Conservation (phyloP, 352 stramenopile genomes). For the Phytopythium montanum region DNA sequence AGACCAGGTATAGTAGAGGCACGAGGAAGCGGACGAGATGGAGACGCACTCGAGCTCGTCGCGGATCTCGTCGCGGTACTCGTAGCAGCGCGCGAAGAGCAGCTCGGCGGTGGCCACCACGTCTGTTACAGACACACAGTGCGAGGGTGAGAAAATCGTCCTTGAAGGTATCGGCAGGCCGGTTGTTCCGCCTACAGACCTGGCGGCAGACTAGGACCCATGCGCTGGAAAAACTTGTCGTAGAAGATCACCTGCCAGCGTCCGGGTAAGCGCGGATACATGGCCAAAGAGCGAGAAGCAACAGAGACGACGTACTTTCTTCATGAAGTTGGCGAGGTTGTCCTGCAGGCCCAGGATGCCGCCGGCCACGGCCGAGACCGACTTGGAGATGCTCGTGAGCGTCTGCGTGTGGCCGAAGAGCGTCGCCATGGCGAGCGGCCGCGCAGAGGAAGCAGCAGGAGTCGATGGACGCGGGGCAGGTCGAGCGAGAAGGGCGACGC, state of each 20-base stretch:
- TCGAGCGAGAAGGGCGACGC: not conserved
- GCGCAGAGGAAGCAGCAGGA: not conserved
- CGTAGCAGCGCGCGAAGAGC: constrained; percentile 74
- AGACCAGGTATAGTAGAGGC: not conserved
- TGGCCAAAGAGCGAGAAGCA: not conserved
- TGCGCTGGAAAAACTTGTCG: constrained; percentile 78
- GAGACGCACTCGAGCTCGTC: constrained; percentile 71
- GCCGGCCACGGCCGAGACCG: constrained; percentile 57
- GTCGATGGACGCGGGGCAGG: too few species aligned
- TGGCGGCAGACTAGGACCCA: constrained; percentile 49
- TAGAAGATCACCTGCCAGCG: constrained; percentile 70
- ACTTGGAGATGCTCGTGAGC: constrained; percentile 84
- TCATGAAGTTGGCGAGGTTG: constrained; percentile 84
- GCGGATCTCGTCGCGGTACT: constrained; percentile 80
- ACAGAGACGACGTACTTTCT: constrained; percentile 42
- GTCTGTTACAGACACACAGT: constrained; percentile 20
- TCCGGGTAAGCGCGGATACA: not conserved
- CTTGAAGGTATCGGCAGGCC: not conserved
- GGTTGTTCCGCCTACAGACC: constrained; percentile 18
- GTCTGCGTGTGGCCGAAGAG: constrained; percentile 85
- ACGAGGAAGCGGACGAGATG: not conserved
- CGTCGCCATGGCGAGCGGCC: constrained; percentile 30
- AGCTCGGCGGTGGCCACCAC: constrained; percentile 46
- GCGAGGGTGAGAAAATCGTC: not conserved
- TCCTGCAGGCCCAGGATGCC: constrained; percentile 73